Evolutionary conservation across 768 basidiomycete species (phyloP).

Genomic region (Lactifluus pinguis): DNA sequence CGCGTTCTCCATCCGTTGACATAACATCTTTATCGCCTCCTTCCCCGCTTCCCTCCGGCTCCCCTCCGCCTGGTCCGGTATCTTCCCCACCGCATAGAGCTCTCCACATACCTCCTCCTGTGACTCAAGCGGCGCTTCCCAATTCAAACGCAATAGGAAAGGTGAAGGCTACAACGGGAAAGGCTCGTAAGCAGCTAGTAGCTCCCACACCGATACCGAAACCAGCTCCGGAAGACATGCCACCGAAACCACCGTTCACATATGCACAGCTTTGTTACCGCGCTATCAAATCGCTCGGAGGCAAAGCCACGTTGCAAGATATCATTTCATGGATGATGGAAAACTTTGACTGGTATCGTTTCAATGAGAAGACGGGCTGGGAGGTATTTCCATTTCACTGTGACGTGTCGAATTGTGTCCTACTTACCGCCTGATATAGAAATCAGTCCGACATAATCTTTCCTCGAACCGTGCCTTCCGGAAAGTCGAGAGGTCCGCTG

Average conservation of each 20-base stretch:
- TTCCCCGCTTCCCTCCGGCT: constrained; percentile 69
- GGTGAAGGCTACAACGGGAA: constrained; percentile 8
- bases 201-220: constrained; percentile 32
- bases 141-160: constrained; percentile 50
- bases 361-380: constrained; percentile 78
- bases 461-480: constrained; percentile 87
- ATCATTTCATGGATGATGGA: constrained; percentile 89
- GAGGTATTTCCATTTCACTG: constrained; percentile 48
- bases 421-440: constrained; percentile 30
- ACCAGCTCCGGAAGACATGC: constrained; percentile 65
- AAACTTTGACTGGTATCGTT: constrained; percentile 84
- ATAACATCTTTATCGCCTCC: constrained; percentile 65
- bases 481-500: constrained; percentile 78
- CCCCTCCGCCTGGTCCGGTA: constrained; percentile 50
- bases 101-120: constrained; percentile 37
- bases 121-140: constrained; percentile 41
- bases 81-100: constrained; percentile 38
- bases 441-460: constrained; percentile 91
- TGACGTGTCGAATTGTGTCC: constrained; percentile 2
- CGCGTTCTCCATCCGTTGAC: constrained; percentile 74
- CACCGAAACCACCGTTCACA: constrained; percentile 82
- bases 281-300: constrained; percentile 72
- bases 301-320: constrained; percentile 85
- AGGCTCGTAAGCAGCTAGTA: constrained; percentile 6
- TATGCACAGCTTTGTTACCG: constrained; percentile 89